These are phyloP conservation scores for Pseudopithomyces maydicus DNA, from an alignment of 2,329 filamentous ascomycete species.

Conservation along the genomic window DNA sequence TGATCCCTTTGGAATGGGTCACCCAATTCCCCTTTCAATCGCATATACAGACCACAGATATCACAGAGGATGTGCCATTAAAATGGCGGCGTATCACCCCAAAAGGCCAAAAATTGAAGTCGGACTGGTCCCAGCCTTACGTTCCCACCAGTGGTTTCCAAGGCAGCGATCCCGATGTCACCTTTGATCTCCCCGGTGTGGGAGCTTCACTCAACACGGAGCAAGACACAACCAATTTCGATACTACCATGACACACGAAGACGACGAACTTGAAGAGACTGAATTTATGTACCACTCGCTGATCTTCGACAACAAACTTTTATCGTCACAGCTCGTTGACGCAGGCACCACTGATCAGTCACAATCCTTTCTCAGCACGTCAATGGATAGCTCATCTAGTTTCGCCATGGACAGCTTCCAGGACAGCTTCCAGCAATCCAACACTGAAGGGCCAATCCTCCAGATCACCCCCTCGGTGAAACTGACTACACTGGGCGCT, in stretches of 20 bases:
- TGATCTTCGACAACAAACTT: conserved; percentile 70
- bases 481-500: conserved; percentile 68
- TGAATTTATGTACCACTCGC: conserved; percentile 76
- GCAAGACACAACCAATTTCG: conserved; percentile 25
- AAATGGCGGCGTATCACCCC: conserved; percentile 38
- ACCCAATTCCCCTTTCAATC: conserved; percentile 26
- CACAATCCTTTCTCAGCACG: conserved; percentile 42
- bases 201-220: conserved; percentile 12
- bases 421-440: conserved; percentile 27
- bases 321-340: conserved; percentile 61
- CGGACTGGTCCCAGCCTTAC: conserved; percentile 41
- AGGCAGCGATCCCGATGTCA: conserved; percentile 11
- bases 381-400: conserved; percentile 41
- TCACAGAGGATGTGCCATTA: conserved; percentile 13
- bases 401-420: conserved; percentile 28
- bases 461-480: conserved; percentile 29
- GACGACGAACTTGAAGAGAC: conserved; percentile 21
- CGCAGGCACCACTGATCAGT: conserved; percentile 30
- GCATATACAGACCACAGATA: neutral
- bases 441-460: conserved; percentile 10
- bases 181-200: conserved; percentile 23
- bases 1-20: conserved; percentile 58
- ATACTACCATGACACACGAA: conserved; percentile 28
- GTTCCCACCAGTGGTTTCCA: conserved; percentile 19
- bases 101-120: conserved; percentile 23